Percentiles rank a stretch among this genome's conserved stretches.
These are phyloP conservation scores for Thalassiosira mediterranea DNA, from an alignment of 352 stramenopile genomes.

Conservation along the genomic window DNA sequence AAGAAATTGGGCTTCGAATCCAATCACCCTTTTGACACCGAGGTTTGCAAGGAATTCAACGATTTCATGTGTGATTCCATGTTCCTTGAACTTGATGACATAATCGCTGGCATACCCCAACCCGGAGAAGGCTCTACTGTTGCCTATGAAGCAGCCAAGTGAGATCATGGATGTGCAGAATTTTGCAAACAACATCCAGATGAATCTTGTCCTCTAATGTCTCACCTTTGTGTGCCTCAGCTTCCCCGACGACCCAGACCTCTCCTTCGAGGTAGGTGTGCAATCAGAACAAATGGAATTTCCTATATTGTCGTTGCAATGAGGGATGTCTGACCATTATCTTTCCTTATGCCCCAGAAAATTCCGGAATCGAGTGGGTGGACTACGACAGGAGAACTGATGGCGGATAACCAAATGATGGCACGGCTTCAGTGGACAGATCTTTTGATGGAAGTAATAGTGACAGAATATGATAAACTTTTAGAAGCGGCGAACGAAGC, in stretches of 20 bases:
- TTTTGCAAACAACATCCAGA: not conserved
- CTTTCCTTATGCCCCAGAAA: not conserved
- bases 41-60: conserved; percentile 19
- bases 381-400: not conserved
- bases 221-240: not conserved
- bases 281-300: not conserved
- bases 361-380: not conserved
- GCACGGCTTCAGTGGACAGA: not conserved
- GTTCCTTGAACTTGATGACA: conserved; percentile 20
- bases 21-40: conserved; percentile 30
- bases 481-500: too few relatives aligned
- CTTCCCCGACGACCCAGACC: conserved; percentile 13
- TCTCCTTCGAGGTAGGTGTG: not conserved
- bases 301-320: not conserved
- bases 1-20: conserved; percentile 17
- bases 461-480: too few relatives aligned
- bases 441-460: not conserved
- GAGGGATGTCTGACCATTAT: not conserved
- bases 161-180: not conserved
- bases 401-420: not conserved
- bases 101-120: not conserved
- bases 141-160: conserved; percentile 15
- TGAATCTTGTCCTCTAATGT: not conserved
- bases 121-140: not conserved
- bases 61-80: conserved; percentile 3